These are phyloP conservation scores for Urochloa ruziziensis DNA, from an alignment of 176 grass and related monocot genomes.

Conservation along the genomic window DNA sequence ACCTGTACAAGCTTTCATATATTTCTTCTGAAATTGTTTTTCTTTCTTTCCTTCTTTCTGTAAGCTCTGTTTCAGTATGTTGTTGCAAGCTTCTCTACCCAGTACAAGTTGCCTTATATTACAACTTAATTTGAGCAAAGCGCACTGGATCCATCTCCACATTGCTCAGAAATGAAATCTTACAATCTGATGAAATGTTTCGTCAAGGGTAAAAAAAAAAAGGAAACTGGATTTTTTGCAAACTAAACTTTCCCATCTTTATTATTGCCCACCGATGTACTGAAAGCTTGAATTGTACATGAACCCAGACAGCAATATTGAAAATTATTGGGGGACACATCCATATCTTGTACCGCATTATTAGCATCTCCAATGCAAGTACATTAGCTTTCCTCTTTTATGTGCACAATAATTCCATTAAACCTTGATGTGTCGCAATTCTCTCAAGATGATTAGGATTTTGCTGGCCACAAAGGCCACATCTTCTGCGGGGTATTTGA, in stretches of 20 bases:
- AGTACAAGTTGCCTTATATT: too few species aligned
- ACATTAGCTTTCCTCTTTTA: background rate
- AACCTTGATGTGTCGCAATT: background rate
- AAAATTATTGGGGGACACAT: background rate
- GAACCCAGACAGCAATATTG: background rate
- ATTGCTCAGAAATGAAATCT: background rate
- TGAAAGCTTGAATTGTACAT: background rate
- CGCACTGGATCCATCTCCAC: conserved; percentile 2
- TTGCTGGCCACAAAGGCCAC: conserved; percentile 56
- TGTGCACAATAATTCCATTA: background rate
- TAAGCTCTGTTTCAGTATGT: background rate
- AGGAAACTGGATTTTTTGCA: background rate
- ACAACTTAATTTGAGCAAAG: too few species aligned
- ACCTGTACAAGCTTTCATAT: background rate
- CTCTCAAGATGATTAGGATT: conserved; percentile 54
- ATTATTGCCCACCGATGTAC: background rate
- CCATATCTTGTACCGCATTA: background rate
- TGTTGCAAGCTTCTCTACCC: background rate
- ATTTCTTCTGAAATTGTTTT: too few species aligned
- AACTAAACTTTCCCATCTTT: too few species aligned
- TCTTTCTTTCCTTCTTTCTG: background rate
- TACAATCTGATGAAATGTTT: background rate
- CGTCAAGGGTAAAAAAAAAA: too few species aligned
- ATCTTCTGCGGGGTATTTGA: conserved; percentile 80
- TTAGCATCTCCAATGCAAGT: background rate